Percentiles rank a stretch among this genome's conserved stretches.
Evolutionary conservation across 208 protist species (phyloP).

Genomic region (Trypanosoma cruzi): DNA sequence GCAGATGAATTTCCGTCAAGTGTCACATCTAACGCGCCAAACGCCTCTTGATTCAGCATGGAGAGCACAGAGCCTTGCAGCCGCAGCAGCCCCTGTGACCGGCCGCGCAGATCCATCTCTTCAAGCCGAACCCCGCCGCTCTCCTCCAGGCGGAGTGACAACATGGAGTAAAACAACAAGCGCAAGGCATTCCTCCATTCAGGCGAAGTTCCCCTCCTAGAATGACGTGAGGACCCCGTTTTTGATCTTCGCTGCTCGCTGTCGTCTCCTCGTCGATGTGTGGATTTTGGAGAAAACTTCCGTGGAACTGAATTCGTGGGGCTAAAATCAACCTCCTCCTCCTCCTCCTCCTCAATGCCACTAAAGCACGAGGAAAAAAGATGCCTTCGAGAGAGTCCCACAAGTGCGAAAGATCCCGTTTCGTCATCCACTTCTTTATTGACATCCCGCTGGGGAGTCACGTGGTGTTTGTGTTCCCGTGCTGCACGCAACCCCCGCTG

Average conservation of each 20-base stretch:
- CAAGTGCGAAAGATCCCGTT: neutral
- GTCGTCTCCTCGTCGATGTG: neutral
- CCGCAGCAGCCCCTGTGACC: neutral
- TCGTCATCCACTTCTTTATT: neutral
- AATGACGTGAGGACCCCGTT: neutral
- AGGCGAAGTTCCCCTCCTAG: neutral
- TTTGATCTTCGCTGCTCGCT: neutral
- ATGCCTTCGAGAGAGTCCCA: neutral
- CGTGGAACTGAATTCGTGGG: neutral
- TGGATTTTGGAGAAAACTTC: neutral
- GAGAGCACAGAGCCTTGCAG: constrained; percentile 27
- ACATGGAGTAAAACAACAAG: constrained; percentile 43
- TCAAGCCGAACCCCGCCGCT: constrained; percentile 8
- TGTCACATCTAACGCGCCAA: constrained; percentile 55
- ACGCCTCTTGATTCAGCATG: constrained; percentile 28
- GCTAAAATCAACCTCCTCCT: neutral
- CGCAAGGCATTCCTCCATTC: constrained; percentile 32
- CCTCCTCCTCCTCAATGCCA: neutral
- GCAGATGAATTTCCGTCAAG: constrained; percentile 77
- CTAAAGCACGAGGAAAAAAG: neutral
- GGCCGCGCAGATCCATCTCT: constrained; percentile 27
- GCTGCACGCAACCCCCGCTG: neutral
- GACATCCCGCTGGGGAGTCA: neutral
- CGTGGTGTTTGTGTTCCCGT: neutral
- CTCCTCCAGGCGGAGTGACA: constrained; percentile 35